These are phyloP conservation scores for Cenococcum geophilum DNA, from an alignment of 495 filamentous ascomycete species.

Conservation along the genomic window DNA sequence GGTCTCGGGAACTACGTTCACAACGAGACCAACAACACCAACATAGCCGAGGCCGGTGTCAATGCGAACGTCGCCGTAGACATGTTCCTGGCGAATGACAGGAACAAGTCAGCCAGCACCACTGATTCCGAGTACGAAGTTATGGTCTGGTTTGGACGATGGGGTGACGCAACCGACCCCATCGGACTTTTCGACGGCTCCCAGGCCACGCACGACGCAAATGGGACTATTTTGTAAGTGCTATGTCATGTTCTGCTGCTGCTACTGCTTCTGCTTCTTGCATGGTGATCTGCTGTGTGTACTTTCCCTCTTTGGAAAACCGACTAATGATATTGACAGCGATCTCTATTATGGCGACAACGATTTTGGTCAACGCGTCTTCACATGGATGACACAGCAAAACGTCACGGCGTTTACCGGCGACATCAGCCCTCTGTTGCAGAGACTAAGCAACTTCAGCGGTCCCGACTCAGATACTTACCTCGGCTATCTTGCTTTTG, in stretches of 20 bases:
- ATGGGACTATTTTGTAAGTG: no score
- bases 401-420: slow-evolving; percentile 33
- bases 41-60: slow-evolving; percentile 26
- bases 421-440: slow-evolving; percentile 40
- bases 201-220: no score
- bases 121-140: slow-evolving; percentile 40
- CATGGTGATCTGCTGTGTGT: no score
- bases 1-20: slow-evolving; percentile 33
- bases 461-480: neutral
- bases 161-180: no score
- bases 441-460: slow-evolving; percentile 29
- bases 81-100: slow-evolving; percentile 43
- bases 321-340: no score
- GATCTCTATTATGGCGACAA: slow-evolving; percentile 2
- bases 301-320: no score
- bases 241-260: no score
- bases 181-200: no score
- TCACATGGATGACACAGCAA: slow-evolving; percentile 36
- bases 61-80: slow-evolving; percentile 45
- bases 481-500: no score
- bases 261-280: no score
- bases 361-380: slow-evolving; percentile 30
- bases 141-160: slow-evolving; percentile 26
- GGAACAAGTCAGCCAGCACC: slow-evolving; percentile 30
- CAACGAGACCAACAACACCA: slow-evolving; percentile 16